Percentiles rank a stretch among this genome's conserved stretches.
phyloP scores from a whole-genome alignment of 441 rosid genomes.

The Biscutella laevigata region DNA sequence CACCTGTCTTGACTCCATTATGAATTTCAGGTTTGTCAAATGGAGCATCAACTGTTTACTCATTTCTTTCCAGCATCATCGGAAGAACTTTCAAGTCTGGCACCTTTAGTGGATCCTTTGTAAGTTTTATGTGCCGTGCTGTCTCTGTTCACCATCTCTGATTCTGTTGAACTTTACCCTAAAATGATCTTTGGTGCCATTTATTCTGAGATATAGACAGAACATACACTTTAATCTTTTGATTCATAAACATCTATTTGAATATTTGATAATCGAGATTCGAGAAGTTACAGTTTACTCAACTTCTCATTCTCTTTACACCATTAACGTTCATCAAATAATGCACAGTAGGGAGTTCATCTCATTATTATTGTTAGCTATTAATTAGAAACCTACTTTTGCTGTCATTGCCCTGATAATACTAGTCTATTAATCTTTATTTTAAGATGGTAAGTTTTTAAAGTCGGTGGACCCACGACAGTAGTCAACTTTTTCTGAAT shows the following conservation, averaged over 20 bases:
- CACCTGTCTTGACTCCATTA: not conserved
- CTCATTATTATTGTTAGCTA: not conserved
- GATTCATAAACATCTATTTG: not conserved
- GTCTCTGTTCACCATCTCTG: constrained; percentile 6
- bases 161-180: not conserved
- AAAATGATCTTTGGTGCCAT: constrained; percentile 1
- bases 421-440: not conserved
- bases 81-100: constrained; percentile 74
- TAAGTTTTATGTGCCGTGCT: constrained; percentile 33
- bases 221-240: not conserved
- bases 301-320: not conserved
- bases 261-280: not conserved
- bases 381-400: not conserved
- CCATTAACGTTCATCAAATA: not conserved
- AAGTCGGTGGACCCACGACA: not conserved
- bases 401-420: not conserved
- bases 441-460: not conserved
- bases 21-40: constrained; percentile 80
- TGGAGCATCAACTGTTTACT: constrained; percentile 89
- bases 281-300: not conserved
- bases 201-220: constrained; percentile 3
- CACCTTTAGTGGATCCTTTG: constrained; percentile 87
- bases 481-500: not conserved
- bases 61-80: constrained; percentile 93
- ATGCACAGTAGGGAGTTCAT: not conserved